A percentile compares a stretch with the other conserved stretches of the same genome.
Evolutionary conservation across 192 early-diverging fungal genomes (phyloP).

Genomic region (Cetraspora pellucida): DNA sequence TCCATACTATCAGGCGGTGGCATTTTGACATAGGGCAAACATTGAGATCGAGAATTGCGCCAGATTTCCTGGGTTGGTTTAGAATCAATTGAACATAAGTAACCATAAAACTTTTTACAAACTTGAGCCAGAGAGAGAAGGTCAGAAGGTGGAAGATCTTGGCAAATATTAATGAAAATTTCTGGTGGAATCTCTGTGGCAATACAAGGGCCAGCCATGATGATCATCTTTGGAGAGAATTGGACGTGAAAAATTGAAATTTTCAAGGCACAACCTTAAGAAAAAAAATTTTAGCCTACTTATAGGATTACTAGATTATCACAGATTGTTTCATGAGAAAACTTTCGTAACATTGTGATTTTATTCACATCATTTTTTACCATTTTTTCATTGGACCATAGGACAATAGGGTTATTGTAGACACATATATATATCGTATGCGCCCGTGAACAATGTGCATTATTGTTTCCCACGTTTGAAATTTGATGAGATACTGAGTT

Average conservation of each 20-base stretch:
- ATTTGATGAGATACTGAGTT: too few species aligned
- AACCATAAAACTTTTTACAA: conserved; percentile 23
- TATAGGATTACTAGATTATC: too few species aligned
- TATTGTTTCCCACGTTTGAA: too few species aligned
- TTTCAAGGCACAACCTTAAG: background rate
- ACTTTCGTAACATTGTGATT: too few species aligned
- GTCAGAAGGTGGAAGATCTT: conserved; percentile 17
- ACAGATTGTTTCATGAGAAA: too few species aligned
- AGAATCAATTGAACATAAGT: conserved; percentile 15
- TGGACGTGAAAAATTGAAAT: background rate
- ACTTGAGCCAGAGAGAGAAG: conserved; percentile 13
- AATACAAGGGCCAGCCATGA: background rate
- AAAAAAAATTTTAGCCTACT: too few species aligned
- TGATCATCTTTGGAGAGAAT: conserved; percentile 2
- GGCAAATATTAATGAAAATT: conserved; percentile 29
- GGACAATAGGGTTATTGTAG: too few species aligned
- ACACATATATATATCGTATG: too few species aligned
- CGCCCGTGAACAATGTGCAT: too few species aligned
- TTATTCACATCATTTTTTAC: too few species aligned
- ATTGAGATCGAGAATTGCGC: background rate
- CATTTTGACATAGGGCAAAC: conserved; percentile 10
- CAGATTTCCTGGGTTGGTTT: conserved; percentile 27
- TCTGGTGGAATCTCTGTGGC: conserved; percentile 21
- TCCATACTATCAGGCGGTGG: conserved; percentile 19
- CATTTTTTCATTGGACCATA: too few species aligned